These are phyloP conservation scores for Bipolaris gigantea DNA, from an alignment of 2,329 filamentous ascomycete species.

Conservation along the genomic window DNA sequence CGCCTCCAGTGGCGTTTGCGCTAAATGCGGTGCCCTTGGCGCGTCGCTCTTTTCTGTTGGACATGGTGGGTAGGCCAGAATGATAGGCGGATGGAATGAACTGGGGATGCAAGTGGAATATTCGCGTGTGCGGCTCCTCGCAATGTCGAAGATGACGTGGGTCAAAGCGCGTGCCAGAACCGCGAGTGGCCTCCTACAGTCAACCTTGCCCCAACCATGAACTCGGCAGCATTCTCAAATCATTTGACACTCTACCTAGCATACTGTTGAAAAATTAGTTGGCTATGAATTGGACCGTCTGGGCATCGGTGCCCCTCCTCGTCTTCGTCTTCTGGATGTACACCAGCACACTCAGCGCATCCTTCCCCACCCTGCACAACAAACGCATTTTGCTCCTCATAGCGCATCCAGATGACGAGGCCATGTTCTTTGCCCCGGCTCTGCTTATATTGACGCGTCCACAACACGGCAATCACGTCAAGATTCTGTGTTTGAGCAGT, in stretches of 20 bases:
- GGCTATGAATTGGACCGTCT: constrained; percentile 48
- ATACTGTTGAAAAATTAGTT: neutral
- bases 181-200: neutral
- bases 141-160: constrained; percentile 16
- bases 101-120: constrained; percentile 11
- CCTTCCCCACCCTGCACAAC: constrained; percentile 69
- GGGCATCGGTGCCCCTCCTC: constrained; percentile 47
- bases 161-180: constrained; percentile 17
- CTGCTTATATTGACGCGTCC: constrained; percentile 81
- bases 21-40: constrained; percentile 37
- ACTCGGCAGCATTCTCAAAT: neutral
- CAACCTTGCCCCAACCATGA: neutral
- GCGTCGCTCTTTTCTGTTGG: constrained; percentile 52
- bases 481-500: constrained; percentile 89
- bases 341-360: constrained; percentile 48
- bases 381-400: constrained; percentile 92
- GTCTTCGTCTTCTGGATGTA: constrained; percentile 52
- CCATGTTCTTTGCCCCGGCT: constrained; percentile 97
- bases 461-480: constrained; percentile 82
- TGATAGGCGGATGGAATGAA: constrained; percentile 3
- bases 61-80: constrained; percentile 31
- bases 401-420: constrained; percentile 96
- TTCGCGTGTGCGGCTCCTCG: constrained; percentile 30
- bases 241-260: neutral
- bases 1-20: constrained; percentile 30